Base-by-base conservation (phyloP, 1,284 basidiomycete genomes). In the Papiliotrema nemorosa region DNA sequence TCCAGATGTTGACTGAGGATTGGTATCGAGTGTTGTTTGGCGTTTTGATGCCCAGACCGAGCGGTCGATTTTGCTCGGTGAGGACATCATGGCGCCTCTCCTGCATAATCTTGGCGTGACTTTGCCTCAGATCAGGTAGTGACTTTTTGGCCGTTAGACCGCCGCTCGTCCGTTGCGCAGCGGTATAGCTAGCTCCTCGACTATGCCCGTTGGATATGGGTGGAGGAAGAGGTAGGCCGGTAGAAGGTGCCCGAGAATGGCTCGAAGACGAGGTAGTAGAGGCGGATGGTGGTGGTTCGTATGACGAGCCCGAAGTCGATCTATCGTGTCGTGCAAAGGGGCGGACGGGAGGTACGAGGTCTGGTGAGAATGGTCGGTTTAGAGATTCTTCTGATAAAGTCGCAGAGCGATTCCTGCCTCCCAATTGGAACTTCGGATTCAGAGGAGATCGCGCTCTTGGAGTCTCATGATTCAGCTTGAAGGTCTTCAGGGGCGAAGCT, bases 61-160 rank as follows among this genome's bases (percentile, higher is more conserved):
- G 48, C 1, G 62, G 55, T 25, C 63, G 55, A 37, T 47, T 49
- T 27, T 60, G 58, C 24, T 65, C 63, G 6, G 49, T 47, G 25
- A 49, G 48, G 21, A 44, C 62, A 35, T 67, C 66, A 35, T 59
- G 57, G 9, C 64, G 49, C 6, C 72, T 55, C 25, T 74, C 71
- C 45, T 59, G 60, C 33, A 74, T 73, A 55, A 73, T 79, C 76
- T 64, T 81, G 78, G 52, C 68, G 53, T 79, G 78, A 46, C 72
- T 76, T 39, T 82, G 83, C 21, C 88, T 82, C 43, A 96, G 76
- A 66, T 96, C 90, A 9, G 92, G 90, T 53, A 96, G 77, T 48
- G 89, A 92, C 74, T 93, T 90, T 76, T 90, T 91, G 27, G 79
- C 78, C 1, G 78, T 69, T 3, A 86, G 74, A 5, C 76, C 74